Evolutionary conservation across 2,329 filamentous ascomycete species (phyloP), one percentile per base, ranked within the genome.

Genomic region (Leptosphaerulina australis): DNA sequence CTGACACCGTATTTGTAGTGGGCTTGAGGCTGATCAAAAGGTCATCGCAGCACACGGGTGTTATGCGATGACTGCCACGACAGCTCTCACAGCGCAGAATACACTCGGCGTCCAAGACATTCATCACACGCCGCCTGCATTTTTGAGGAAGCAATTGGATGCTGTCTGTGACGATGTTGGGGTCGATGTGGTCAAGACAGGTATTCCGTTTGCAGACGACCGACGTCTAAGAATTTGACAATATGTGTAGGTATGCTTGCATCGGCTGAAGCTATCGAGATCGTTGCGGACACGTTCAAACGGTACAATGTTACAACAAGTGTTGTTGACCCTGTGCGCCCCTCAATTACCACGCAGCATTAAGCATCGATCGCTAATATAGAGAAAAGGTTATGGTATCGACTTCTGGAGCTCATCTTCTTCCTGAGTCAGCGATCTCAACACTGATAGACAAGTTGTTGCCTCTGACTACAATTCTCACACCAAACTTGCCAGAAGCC

Each of bases 41-140:
- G 91, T 96, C 54, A 88, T 96, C 53, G 88, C 91, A 34, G 90
- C 90, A 14, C 91, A 97, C 82, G 87, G 88, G 52, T 94, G 90
- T 76, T 97, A 97, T 79, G 91, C 91, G 52, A 95, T 97, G 86
- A 97, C 93, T 40, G 91, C 92, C 17, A 97, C 93, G 8, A 95
- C 93, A 11, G 93, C 93, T 15, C 78, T 99, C 67, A 99, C 94
- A n/a, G 92, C 91, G 12, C 94, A 97, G 69, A 96, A 97, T 74
- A 99, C 94, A 0, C 80, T 83, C 44, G 91, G 91, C 4, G 91
- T 97, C 11, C 80, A 85, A 55, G 90, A 82, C 58, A 90, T 97
- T 41, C 90, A 96, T 67, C 77, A 88, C 47, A 83, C 89, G 6
- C 93, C 93, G 0, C 79, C 89, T 0, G 79, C 81, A 4, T 97